A percentile compares a stretch with the other conserved stretches of the same genome.
phyloP scores from a whole-genome alignment of 768 basidiomycete species.

The Coprinopsis strossmayeri region DNA sequence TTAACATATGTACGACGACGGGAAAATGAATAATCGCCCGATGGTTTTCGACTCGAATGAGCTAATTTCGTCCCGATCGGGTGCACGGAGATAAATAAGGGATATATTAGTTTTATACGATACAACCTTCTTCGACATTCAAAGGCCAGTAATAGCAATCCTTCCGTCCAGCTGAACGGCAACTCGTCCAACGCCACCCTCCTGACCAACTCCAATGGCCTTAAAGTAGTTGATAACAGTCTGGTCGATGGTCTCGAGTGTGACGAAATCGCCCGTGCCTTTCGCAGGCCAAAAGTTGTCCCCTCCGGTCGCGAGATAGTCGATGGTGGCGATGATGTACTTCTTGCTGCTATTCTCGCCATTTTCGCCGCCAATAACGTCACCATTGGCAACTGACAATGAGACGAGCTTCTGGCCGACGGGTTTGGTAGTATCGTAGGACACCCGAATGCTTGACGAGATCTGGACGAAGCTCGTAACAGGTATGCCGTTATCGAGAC shows the following conservation, averaged over 20 bases:
- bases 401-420: constrained; percentile 24
- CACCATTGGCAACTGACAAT: constrained; percentile 20
- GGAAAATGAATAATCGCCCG: too few relatives aligned
- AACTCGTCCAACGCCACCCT: constrained; percentile 10
- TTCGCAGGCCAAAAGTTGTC: constrained; percentile 27
- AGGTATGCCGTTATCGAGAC: constrained; percentile 18
- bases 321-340: constrained; percentile 26
- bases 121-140: not conserved
- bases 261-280: constrained; percentile 15
- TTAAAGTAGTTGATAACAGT: constrained; percentile 26
- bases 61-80: too few relatives aligned
- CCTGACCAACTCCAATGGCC: constrained; percentile 6
- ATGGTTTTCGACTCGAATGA: too few relatives aligned
- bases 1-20: too few relatives aligned
- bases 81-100: constrained; percentile 20
- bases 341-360: constrained; percentile 3
- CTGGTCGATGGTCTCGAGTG: constrained; percentile 27
- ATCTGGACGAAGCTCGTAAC: constrained; percentile 39
- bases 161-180: constrained; percentile 15
- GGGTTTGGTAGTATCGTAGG: constrained; percentile 23
- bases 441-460: constrained; percentile 28
- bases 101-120: constrained; percentile 14
- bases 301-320: constrained; percentile 29
- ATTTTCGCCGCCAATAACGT: constrained; percentile 19
- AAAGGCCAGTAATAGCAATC: constrained; percentile 3